Evolutionary conservation across 2,329 filamentous ascomycete genomes (phyloP), one percentile per base, ranked within the genome.

Genomic region (Hymenoscyphus fructigenus): DNA sequence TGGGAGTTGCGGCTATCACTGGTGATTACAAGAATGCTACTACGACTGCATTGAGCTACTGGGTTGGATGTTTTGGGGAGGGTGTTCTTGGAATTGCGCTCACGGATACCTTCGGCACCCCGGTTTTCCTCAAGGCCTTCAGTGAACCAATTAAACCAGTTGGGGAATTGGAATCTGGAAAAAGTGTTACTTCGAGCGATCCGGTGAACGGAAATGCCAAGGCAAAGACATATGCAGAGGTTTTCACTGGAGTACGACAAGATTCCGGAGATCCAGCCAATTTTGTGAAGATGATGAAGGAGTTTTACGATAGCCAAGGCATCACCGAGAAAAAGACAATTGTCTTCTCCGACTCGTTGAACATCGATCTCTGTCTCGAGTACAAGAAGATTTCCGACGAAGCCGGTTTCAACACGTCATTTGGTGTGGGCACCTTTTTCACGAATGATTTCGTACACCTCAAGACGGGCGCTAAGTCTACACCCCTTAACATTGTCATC

Each of bases 401-500:
- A 47, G 86, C 88, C 15, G 91, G 91, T 1, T 93, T 99, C 77
- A 85, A 88, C 66, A 90, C 94, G 14, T 91, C 90, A 0, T 99
- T 99, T 79, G 95, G 95, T 66, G 91, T 99, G 0, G 95, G 95
- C 4, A 99, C 95, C 0, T 98, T 92, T 78, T 84, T 99, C 72
- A 99, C 95, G 3, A 97, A 99, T 74, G 95, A 99, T 77, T 99
- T 95, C 76, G 81, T 80, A n/a, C 86, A 90, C 69, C 80, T 85
- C 66, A 87, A 83, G 41, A 91, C 88, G 0, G 88, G 89, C 47
- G 87, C 88, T 71, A 98, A 97, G 79, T 97, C 93, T 0, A 87
- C 88, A 17, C 95, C 95, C 0, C 81, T 99, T 62, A 99, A 99
- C 74, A 99, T 99, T 73, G 95, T 99, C 71, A 97, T 99, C 80